phyloP scores from a whole-genome alignment of 495 filamentous ascomycete genomes.

The Lophium mytilinum region DNA sequence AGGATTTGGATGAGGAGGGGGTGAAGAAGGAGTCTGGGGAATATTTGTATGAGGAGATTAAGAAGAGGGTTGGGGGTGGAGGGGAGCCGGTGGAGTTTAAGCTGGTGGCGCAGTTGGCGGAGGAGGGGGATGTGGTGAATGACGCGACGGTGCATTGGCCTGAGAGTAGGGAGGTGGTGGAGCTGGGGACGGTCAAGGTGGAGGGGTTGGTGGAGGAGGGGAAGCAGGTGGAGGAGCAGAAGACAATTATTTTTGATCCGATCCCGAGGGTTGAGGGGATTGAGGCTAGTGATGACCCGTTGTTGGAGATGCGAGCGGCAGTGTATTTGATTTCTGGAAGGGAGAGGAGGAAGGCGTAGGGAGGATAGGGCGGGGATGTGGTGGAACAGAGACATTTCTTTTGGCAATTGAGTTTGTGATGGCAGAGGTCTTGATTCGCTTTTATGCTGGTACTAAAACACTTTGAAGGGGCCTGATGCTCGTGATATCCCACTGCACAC shows the following conservation, averaged over 20 bases:
- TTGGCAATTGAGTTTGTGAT: too few relatives aligned
- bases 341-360: slow-evolving; percentile 31
- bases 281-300: slow-evolving; percentile 43
- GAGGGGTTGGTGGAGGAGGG: slow-evolving; percentile 34
- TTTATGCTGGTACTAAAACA: too few relatives aligned
- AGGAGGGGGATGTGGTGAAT: slow-evolving; percentile 42
- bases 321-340: slow-evolving; percentile 48
- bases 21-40: slow-evolving; percentile 29
- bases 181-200: slow-evolving; percentile 41
- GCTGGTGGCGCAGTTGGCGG: slow-evolving; percentile 43
- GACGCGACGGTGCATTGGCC: slow-evolving; percentile 48
- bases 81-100: slow-evolving; percentile 37
- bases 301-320: slow-evolving; percentile 44
- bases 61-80: slow-evolving; percentile 20
- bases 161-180: slow-evolving; percentile 38
- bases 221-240: slow-evolving; percentile 35
- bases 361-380: too few relatives aligned
- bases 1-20: slow-evolving; percentile 31
- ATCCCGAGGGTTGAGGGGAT: slow-evolving; percentile 46
- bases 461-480: too few relatives aligned
- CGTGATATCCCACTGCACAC: too few relatives aligned
- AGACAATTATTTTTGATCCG: slow-evolving; percentile 47
- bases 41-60: slow-evolving; percentile 41
- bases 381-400: too few relatives aligned
- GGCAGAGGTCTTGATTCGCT: too few relatives aligned